A percentile compares a stretch with the other conserved stretches of the same genome.
Conservation (phyloP, 2,329 filamentous ascomycete species). For the Camptophora hylomeconis region DNA sequence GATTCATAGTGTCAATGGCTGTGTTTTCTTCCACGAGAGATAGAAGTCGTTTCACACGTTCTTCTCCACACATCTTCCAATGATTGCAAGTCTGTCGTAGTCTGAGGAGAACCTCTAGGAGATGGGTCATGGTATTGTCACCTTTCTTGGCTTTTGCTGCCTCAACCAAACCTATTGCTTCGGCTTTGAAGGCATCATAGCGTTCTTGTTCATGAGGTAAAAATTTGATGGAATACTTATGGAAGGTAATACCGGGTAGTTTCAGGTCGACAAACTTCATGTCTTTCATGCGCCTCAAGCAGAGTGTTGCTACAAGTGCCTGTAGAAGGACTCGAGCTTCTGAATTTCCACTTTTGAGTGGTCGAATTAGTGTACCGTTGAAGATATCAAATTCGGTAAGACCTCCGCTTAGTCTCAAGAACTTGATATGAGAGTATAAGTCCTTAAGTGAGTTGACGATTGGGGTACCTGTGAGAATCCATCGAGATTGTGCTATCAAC, state of each 20-base stretch:
- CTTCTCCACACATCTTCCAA: conserved; percentile 62
- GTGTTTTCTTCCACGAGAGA: conserved; percentile 54
- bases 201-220: conserved; percentile 59
- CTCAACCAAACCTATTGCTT: conserved; percentile 55
- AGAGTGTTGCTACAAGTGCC: conserved; percentile 66
- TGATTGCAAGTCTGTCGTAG: conserved; percentile 81
- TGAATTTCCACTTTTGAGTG: conserved; percentile 45
- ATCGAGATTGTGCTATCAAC: conserved; percentile 58
- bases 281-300: conserved; percentile 69
- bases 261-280: conserved; percentile 79
- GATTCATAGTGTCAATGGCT: conserved; percentile 51
- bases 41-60: conserved; percentile 61
- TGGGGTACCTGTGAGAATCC: conserved; percentile 69
- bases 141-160: conserved; percentile 28
- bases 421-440: conserved; percentile 66
- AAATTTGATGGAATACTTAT: conserved; percentile 62
- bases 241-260: conserved; percentile 64
- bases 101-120: conserved; percentile 70
- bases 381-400: conserved; percentile 63
- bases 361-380: conserved; percentile 56
- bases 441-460: conserved; percentile 76
- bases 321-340: conserved; percentile 55
- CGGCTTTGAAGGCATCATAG: conserved; percentile 51
- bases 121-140: conserved; percentile 52
- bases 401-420: conserved; percentile 62